These are phyloP conservation scores for Suhomyces bolitotheri DNA, from an alignment of 1,139 yeast genomes.

Conservation along the genomic window DNA sequence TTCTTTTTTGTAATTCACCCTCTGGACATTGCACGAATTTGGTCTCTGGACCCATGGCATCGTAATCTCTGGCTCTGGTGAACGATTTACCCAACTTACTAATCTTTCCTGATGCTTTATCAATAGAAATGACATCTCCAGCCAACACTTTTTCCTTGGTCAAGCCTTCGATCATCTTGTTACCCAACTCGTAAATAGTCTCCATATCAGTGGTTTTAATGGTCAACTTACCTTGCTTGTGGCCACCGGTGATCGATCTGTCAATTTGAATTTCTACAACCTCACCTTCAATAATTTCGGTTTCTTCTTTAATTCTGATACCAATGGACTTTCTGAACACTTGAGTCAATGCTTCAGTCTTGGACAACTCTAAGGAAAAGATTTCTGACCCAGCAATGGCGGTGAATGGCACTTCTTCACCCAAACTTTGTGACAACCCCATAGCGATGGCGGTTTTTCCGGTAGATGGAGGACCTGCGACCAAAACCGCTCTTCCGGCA, in stretches of 20 bases:
- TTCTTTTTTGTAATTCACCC: conserved; percentile 95
- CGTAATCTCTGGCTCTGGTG: conserved; percentile 95
- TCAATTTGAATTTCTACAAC: conserved; percentile 98
- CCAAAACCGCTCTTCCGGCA: conserved; percentile 93
- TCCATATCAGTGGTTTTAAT: conserved; percentile 99
- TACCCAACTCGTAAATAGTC: conserved; percentile 94
- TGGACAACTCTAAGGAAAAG: conserved; percentile 84
- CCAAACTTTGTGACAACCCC: conserved; percentile 90
- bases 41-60: conserved; percentile 99
- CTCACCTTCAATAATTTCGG: conserved; percentile 97
- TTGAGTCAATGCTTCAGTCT: conserved; percentile 94
- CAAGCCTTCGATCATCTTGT: conserved; percentile 95
- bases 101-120: conserved; percentile 92
- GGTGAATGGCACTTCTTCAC: conserved; percentile 92
- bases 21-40: conserved; percentile 98
- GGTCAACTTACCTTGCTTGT: conserved; percentile 95
- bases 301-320: conserved; percentile 91
- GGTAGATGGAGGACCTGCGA: conserved; percentile 98
- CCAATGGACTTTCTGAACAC: conserved; percentile 96
- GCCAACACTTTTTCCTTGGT: conserved; percentile 95
- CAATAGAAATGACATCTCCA: conserved; percentile 95
- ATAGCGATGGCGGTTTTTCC: conserved; percentile 99
- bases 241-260: conserved; percentile 95
- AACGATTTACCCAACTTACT: conserved; percentile 93
- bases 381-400: conserved; percentile 94